These are phyloP conservation scores for Entomortierella chlamydospora DNA, from an alignment of 192 early-diverging fungal species.

Conservation along the genomic window DNA sequence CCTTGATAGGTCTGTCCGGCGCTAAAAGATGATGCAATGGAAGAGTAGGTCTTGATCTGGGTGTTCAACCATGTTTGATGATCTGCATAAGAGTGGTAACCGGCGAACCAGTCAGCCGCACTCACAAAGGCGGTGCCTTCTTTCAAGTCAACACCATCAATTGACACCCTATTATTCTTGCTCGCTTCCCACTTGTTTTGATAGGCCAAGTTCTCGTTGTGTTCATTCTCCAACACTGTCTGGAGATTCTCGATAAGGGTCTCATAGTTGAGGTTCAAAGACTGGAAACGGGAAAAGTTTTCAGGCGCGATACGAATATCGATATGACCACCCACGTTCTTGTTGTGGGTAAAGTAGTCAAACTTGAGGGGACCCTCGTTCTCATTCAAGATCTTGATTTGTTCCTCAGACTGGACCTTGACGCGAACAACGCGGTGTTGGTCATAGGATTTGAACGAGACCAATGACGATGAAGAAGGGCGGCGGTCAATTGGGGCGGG, in stretches of 20 bases:
- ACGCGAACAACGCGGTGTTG: constrained; percentile 56
- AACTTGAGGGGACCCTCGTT: constrained; percentile 18
- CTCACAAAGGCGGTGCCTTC: neutral
- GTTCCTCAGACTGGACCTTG: constrained; percentile 33
- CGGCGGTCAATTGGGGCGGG: neutral
- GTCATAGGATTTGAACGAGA: constrained; percentile 18
- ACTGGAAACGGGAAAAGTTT: constrained; percentile 29
- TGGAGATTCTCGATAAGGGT: constrained; percentile 58
- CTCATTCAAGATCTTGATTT: constrained; percentile 33
- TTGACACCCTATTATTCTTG: constrained; percentile 11
- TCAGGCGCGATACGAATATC: constrained; percentile 49
- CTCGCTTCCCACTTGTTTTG: constrained; percentile 12
- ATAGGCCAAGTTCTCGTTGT: constrained; percentile 16
- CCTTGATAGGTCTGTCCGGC: constrained; percentile 33
- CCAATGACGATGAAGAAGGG: neutral
- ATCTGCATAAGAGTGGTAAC: constrained; percentile 37
- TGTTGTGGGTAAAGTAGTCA: constrained; percentile 41
- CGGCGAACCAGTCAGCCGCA: constrained; percentile 30
- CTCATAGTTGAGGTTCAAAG: constrained; percentile 40
- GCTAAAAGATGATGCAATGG: constrained; percentile 19
- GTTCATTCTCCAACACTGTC: constrained; percentile 55
- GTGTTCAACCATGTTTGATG: constrained; percentile 32
- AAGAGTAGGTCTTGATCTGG: constrained; percentile 26
- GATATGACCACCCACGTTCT: constrained; percentile 40
- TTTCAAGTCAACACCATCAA: neutral